These are phyloP conservation scores for Penicillium pulvis DNA, from an alignment of 495 filamentous ascomycete genomes.

Conservation along the genomic window DNA sequence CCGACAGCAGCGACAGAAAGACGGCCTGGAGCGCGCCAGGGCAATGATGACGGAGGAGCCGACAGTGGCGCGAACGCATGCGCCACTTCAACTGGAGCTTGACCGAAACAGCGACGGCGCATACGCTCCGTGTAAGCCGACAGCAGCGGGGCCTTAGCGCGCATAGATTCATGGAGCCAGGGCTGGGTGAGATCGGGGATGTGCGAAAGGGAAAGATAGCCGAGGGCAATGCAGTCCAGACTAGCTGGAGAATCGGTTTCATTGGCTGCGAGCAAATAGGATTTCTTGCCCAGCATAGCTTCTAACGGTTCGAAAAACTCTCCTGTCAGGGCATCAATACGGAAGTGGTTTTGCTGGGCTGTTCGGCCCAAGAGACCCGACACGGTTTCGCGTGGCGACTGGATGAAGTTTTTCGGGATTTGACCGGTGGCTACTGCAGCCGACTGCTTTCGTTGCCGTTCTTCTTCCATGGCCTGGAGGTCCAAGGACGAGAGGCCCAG, in stretches of 20 bases:
- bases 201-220: slow-evolving; percentile 74
- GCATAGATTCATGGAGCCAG: slow-evolving; percentile 69
- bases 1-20: slow-evolving; percentile 38
- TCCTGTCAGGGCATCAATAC: slow-evolving; percentile 66
- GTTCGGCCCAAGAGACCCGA: slow-evolving; percentile 42
- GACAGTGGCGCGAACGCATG: slow-evolving; percentile 30
- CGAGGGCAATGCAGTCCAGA: slow-evolving; percentile 77
- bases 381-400: slow-evolving; percentile 43
- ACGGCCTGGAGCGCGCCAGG: slow-evolving; percentile 41
- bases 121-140: slow-evolving; percentile 55
- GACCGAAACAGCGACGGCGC: slow-evolving; percentile 43
- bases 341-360: slow-evolving; percentile 56
- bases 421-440: slow-evolving; percentile 44
- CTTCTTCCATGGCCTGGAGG: slow-evolving; percentile 54
- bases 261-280: slow-evolving; percentile 51
- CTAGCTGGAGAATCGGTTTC: slow-evolving; percentile 50
- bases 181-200: slow-evolving; percentile 68
- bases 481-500: slow-evolving; percentile 71
- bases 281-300: slow-evolving; percentile 59
- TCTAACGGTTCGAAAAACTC: slow-evolving; percentile 71
- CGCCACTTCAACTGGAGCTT: slow-evolving; percentile 23
- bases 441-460: slow-evolving; percentile 45
- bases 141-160: slow-evolving; percentile 54
- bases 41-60: slow-evolving; percentile 25
- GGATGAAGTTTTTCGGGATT: slow-evolving; percentile 47